Evolutionary conservation across 768 basidiomycete genomes (phyloP), one percentile per base, ranked within the genome.

Genomic region (Phylloporus sp.): DNA sequence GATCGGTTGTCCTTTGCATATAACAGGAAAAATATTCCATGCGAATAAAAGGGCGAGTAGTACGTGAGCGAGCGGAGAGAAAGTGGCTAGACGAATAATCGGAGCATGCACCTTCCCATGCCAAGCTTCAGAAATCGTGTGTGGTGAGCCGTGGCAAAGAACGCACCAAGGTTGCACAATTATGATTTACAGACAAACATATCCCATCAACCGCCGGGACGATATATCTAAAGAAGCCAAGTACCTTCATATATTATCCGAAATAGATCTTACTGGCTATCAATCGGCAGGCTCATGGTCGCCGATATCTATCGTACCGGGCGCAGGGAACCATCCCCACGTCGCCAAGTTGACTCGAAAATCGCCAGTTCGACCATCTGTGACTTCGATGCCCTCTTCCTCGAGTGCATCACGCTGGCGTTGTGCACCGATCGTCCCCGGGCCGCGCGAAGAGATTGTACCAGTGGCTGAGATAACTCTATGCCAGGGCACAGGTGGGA

Each of bases 301-400:
- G 13, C 56, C 61, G 31, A 45, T 45, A 44, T 68, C 56, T 27
- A 70, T 29, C 46, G 49, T 62, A 18, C 64, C 64, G 26, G 54
- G 58, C 0, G 61, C 61, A 0, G 86, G 86, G 59, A 88, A 88
- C 87, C 87, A 89, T 8, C 86, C 87, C 66, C 72, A 87, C 11
- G 56, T 63, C 6, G 63, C 56, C 31, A 88, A 65, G 66, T 85
- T 75, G 5, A 93, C 78, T 42, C 77, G 77, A 61, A 80, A 67
- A 43, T 79, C 83, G 26, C 80, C 86, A 11, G 73, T 76, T 57
- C 77, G 73, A 18, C 81, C 77, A 3, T 68, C 71, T 3, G 63
- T 75, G 18, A 95, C 91, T 45, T 88, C 82, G n/a, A 95, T 79
- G 4, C 88, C 91, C 66, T 95, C 93, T 0, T 80, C 84, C 52